These are phyloP conservation scores for Apiotrichum mycotoxinovorans DNA, from an alignment of 1,284 basidiomycete species.

Conservation along the genomic window DNA sequence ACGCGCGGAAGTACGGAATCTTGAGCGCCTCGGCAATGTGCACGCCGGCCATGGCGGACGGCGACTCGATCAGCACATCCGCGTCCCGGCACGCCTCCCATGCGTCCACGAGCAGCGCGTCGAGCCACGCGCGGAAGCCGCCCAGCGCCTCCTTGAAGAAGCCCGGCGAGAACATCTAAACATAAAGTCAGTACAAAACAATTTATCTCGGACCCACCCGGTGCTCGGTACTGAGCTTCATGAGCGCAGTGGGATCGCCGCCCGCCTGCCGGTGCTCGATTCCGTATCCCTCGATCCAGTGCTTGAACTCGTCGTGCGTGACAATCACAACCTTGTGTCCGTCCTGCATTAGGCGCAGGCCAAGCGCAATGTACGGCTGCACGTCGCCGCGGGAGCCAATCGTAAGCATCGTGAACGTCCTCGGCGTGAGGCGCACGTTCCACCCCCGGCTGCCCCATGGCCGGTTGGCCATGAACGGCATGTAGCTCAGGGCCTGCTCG, in stretches of 20 bases:
- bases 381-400: constrained; percentile 55
- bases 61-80: constrained; percentile 63
- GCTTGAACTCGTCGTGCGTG: constrained; percentile 62
- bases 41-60: constrained; percentile 73
- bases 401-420: constrained; percentile 50
- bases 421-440: constrained; percentile 29
- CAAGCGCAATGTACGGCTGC: constrained; percentile 54
- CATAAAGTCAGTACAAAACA: not conserved
- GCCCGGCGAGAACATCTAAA: constrained; percentile 70
- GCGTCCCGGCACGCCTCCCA: constrained; percentile 70
- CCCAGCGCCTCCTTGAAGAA: constrained; percentile 70
- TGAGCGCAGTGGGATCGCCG: constrained; percentile 70
- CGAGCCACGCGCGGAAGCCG: constrained; percentile 70
- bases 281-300: constrained; percentile 62
- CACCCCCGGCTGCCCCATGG: constrained; percentile 15
- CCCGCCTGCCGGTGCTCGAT: constrained; percentile 67
- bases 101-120: constrained; percentile 64
- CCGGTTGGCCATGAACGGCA: constrained; percentile 48
- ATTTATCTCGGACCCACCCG: constrained; percentile 30
- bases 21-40: constrained; percentile 75
- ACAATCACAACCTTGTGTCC: constrained; percentile 59
- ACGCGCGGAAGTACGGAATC: constrained; percentile 64
- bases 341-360: constrained; percentile 53
- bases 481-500: constrained; percentile 38
- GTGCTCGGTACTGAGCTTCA: constrained; percentile 55